Evolutionary conservation across 805 yeast species (phyloP), one percentile per base, ranked within the genome.

Genomic region (Starmerella etchellsii): DNA sequence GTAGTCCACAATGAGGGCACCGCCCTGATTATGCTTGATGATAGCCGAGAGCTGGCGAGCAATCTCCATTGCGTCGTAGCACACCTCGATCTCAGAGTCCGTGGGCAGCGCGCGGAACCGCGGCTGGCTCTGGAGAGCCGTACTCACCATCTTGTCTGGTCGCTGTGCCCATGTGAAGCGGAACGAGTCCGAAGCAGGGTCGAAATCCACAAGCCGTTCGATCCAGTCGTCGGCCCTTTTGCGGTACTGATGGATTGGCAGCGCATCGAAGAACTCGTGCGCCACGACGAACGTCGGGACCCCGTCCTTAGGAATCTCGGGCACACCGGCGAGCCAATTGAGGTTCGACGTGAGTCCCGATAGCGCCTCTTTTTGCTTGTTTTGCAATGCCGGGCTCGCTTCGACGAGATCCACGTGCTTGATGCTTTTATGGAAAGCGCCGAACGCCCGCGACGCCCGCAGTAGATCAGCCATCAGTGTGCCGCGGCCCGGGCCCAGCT

Each of bases 401-500:
- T 83, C 94, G 18, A 82, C 71, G 58, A 82, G 50, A 8, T 72
- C 64, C 3, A 82, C 55, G 14, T 59, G 59, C 16, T 50, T 27
- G 7, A 61, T 41, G 2, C 59, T 49, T 2, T 41, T 48, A 39
- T 65, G 68, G 24, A 70, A 66, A 18, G 41, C 50, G 21, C 46
- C 38, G 41, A 61, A 57, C 18, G 46, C 22, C n/a, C 45, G 37
- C 11, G 52, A 34, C 2, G 63, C 57, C 22, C 65, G 44, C 46
- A 82, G 54, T 34, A 72, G 61, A 54, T 83, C 94, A 51, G 63
- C 62, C 76, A 81, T 75, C 49, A 83, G 61, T 0, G 94, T 80
- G 1, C 94, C 94, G 50, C 70, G 67, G 4, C 94, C 94, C 0
- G 94, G 94, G 0, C 94, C 94, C 57, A 81, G 74, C 57, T 83